These are phyloP conservation scores for Lathyrus tuberosus DNA, from an alignment of 306 rosid species.

Conservation along the genomic window DNA sequence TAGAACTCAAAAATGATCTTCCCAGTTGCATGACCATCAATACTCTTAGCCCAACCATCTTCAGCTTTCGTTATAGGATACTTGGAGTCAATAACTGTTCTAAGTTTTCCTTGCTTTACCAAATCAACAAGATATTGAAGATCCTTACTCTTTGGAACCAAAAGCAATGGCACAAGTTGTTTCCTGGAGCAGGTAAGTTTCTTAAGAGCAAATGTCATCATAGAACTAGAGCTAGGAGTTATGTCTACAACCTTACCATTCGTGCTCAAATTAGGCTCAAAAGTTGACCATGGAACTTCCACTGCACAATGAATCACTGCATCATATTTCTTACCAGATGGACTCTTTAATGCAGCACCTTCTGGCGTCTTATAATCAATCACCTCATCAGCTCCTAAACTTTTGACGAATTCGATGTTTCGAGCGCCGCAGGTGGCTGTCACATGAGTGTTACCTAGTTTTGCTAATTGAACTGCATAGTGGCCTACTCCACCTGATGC, in stretches of 20 bases:
- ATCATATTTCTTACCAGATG: slow-evolving; percentile 72
- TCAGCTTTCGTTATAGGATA: slow-evolving; percentile 61
- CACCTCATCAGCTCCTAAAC: too few species aligned
- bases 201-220: slow-evolving; percentile 50
- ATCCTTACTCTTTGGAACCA: slow-evolving; percentile 49
- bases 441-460: too few species aligned
- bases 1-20: slow-evolving; percentile 71
- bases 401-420: too few species aligned
- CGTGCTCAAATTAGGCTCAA: slow-evolving; percentile 64
- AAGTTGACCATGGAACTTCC: slow-evolving; percentile 67
- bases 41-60: slow-evolving; percentile 75
- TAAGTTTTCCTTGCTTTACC: slow-evolving; percentile 75
- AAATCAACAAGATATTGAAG: slow-evolving; percentile 64
- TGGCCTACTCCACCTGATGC: too few species aligned
- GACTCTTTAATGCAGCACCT: too few species aligned
- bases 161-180: slow-evolving; percentile 61
- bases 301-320: slow-evolving; percentile 63
- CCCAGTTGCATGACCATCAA: slow-evolving; percentile 88
- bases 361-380: too few species aligned
- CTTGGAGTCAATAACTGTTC: slow-evolving; percentile 66
- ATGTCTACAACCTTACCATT: slow-evolving; percentile 73
- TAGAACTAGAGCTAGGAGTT: slow-evolving; percentile 46
- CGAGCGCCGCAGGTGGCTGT: too few species aligned
- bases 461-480: too few species aligned
- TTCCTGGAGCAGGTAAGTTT: slow-evolving; percentile 72